phyloP scores from a whole-genome alignment of 1,284 basidiomycete genomes.

The Pseudozyma thailandica region DNA sequence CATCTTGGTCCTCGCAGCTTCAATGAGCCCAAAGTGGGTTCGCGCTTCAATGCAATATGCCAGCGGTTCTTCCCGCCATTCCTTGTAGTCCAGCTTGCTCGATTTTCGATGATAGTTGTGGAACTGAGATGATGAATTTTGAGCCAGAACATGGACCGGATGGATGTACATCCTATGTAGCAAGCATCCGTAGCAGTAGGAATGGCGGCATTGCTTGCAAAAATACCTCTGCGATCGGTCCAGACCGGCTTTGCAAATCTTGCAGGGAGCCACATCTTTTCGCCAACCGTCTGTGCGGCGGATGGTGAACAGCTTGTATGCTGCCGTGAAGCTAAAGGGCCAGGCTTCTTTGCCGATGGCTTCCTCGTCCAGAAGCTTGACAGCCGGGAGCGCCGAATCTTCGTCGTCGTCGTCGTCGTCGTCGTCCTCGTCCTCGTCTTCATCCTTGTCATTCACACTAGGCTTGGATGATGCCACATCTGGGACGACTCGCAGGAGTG shows the following conservation, averaged over 20 bases:
- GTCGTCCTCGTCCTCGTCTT: conserved; percentile 7
- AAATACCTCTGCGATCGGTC: conserved; percentile 31
- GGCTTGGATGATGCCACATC: background rate
- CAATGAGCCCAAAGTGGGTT: conserved; percentile 41
- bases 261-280: conserved; percentile 25
- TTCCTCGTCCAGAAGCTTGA: conserved; percentile 17
- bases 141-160: conserved; percentile 42
- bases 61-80: conserved; percentile 41
- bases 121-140: conserved; percentile 23
- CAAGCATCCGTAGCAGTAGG: conserved; percentile 45
- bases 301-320: conserved; percentile 34
- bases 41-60: conserved; percentile 24
- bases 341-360: conserved; percentile 20
- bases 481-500: conserved; percentile 12
- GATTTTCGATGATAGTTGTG: conserved; percentile 30
- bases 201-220: conserved; percentile 39
- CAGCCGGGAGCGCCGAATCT: conserved; percentile 1
- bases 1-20: conserved; percentile 35
- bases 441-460: conserved; percentile 2
- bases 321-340: conserved; percentile 43
- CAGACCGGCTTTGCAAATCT: conserved; percentile 32
- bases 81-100: conserved; percentile 42
- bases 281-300: conserved; percentile 12
- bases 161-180: conserved; percentile 39
- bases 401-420: conserved; percentile 16